Base-by-base conservation (phyloP, 2,329 filamentous ascomycete species). In the Geoglossum cookeanum region DNA sequence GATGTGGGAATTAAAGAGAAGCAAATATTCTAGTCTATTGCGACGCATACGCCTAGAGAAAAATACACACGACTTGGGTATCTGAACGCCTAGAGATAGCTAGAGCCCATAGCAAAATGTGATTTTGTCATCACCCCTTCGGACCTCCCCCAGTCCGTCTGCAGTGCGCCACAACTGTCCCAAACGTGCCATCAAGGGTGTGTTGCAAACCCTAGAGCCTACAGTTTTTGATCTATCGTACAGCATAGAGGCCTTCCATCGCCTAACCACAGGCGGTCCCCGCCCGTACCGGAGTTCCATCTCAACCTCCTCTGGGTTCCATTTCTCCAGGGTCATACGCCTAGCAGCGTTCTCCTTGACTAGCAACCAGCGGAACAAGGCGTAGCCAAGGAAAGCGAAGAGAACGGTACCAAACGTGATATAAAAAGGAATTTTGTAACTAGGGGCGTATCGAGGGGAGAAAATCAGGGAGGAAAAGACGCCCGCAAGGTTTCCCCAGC, bases 401-500 rank as follows among this genome's bases (percentile, higher is more conserved):
- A 61, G 63, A 6, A 69, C 65, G 49, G 67, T 64, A 1, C 60
- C 63, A 33, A 69, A 57, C 0, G 68, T 70, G 7, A 62, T 63
- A 44, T 63, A 64, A 17, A 71, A 66, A 0, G 69, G 68, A 5
- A 61, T 56, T 29, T 60, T 58, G 60, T 69, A 71, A 22, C 58
- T 59, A 1, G 68, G 68, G 15, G 62, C 65, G 56, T 68, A 69
- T 57, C 64, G 59, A 6, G 63, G 59, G 27, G 64, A 62, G 58
- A 65, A 69, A 6, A 68, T 58, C 57, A 63, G 61, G 27, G 65
- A 62, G 8, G 65, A 66, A 42, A 68, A 60, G 8, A 68, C 63
- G 13, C 67, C 67, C 0, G 66, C 65, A 30, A 68, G 60, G 53
- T 68, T 69, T 3, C 67, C 67, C 64, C 64, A 68, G 7, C 68